A percentile compares a stretch with the other conserved stretches of the same genome.
Conservation (phyloP, 1,284 basidiomycete species). For the Chalciporus sp. region DNA sequence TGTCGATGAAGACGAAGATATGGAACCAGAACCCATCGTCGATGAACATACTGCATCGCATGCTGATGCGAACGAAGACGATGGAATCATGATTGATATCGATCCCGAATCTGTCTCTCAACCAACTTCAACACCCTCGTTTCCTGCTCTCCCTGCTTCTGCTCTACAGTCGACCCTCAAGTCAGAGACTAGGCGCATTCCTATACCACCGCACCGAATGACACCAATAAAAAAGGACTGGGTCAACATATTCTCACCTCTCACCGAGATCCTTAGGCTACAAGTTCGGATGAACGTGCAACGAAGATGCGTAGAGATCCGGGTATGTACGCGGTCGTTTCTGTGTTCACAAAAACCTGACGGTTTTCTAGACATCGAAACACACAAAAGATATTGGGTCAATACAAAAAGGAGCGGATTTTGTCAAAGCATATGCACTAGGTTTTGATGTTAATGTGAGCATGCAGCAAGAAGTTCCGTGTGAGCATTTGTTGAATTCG, state of each 20-base stretch:
- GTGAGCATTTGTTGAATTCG: slow-evolving; percentile 2
- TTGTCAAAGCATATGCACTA: slow-evolving; percentile 92
- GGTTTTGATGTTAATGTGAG: slow-evolving; percentile 93
- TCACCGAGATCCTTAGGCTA: slow-evolving; percentile 92
- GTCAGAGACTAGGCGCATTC: slow-evolving; percentile 80
- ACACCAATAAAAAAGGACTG: slow-evolving; percentile 97
- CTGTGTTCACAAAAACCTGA: slow-evolving; percentile 5
- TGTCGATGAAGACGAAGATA: slow-evolving; percentile 38
- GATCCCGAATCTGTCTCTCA: slow-evolving; percentile 45
- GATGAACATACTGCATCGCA: slow-evolving; percentile 6
- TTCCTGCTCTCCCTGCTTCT: slow-evolving; percentile 63
- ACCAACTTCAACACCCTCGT: slow-evolving; percentile 56
- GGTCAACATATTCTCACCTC: slow-evolving; percentile 94
- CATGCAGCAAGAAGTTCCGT: not conserved
- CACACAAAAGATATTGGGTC: slow-evolving; percentile 91
- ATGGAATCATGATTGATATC: slow-evolving; percentile 65
- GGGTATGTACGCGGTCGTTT: slow-evolving; percentile 56
- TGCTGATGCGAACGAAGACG: slow-evolving; percentile 42
- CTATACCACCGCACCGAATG: slow-evolving; percentile 96
- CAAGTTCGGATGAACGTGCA: slow-evolving; percentile 98
- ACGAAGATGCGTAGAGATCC: slow-evolving; percentile 86
- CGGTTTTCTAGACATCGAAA: slow-evolving; percentile 78
- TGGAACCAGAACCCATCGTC: slow-evolving; percentile 30
- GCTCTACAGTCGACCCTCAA: slow-evolving; percentile 58
- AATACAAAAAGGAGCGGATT: slow-evolving; percentile 97